A percentile compares a stretch with the other conserved stretches of the same genome.
Conservation (phyloP, 768 basidiomycete species). For the Boletus sensibilis region DNA sequence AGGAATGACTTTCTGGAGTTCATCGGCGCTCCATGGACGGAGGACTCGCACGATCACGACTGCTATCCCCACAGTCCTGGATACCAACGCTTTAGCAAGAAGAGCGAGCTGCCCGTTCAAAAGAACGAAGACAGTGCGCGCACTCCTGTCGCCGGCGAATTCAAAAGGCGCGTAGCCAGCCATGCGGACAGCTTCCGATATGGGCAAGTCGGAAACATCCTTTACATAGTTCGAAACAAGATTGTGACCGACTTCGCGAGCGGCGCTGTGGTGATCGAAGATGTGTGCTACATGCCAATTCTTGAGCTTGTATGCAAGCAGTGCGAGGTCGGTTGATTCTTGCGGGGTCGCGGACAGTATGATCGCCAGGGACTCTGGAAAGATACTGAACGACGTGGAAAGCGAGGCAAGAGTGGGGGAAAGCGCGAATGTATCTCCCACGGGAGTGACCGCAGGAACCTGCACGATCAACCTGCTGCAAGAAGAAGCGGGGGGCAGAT, state of each 20-base stretch:
- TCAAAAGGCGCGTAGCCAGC: constrained; percentile 77
- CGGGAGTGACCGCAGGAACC: constrained; percentile 70
- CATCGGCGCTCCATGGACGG: constrained; percentile 74
- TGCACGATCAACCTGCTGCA: constrained; percentile 77
- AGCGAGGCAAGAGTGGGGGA: constrained; percentile 76
- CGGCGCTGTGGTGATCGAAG: constrained; percentile 81
- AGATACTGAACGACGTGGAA: constrained; percentile 53
- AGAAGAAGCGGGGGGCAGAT: constrained; percentile 62
- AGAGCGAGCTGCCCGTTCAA: constrained; percentile 79
- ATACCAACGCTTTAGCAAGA: constrained; percentile 51
- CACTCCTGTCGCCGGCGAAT: constrained; percentile 64
- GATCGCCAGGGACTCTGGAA: constrained; percentile 67
- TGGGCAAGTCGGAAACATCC: constrained; percentile 27
- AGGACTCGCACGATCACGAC: constrained; percentile 75
- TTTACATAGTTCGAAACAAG: constrained; percentile 40
- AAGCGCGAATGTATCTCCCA: constrained; percentile 64
- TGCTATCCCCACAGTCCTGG: constrained; percentile 50
- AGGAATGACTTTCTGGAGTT: constrained; percentile 62
- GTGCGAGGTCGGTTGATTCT: constrained; percentile 75
- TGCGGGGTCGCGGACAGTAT: constrained; percentile 83
- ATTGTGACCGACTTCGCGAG: constrained; percentile 70
- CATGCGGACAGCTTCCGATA: constrained; percentile 50
- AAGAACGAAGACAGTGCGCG: constrained; percentile 65
- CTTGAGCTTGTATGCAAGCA: constrained; percentile 69
- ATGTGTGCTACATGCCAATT: constrained; percentile 78